phyloP scores from a whole-genome alignment of 2,329 filamentous ascomycete species.

The Fusarium gaditjirri region DNA sequence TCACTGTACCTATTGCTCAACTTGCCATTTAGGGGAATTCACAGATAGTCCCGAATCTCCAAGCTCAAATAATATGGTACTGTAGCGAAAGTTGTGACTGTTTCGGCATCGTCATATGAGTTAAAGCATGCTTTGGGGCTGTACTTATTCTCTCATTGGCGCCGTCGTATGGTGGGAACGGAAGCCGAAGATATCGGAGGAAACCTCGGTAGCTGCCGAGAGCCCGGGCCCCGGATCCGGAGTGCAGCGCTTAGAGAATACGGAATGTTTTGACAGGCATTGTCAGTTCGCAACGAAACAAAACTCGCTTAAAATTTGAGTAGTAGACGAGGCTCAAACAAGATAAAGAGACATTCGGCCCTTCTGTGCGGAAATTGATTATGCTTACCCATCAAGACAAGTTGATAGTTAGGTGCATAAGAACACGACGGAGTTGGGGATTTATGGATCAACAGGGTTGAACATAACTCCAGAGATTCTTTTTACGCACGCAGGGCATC shows the following conservation, averaged over 20 bases:
- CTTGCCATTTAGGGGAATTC: neutral
- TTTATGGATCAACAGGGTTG: neutral
- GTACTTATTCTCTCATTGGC: conserved; percentile 24
- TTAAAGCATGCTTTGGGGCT: conserved; percentile 4
- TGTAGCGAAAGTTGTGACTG: neutral
- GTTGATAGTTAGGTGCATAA: neutral
- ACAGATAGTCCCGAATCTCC: neutral
- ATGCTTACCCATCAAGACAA: neutral
- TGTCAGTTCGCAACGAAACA: neutral
- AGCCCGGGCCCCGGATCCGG: conserved; percentile 24
- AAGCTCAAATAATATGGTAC: neutral
- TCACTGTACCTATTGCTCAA: neutral
- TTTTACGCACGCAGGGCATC: neutral
- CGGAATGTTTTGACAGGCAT: neutral
- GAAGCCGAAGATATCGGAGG: conserved; percentile 20
- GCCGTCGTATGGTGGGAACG: conserved; percentile 1
- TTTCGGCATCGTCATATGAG: neutral
- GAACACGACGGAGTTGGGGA: neutral
- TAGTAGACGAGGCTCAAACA: neutral
- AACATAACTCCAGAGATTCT: neutral
- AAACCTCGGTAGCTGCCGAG: conserved; percentile 27
- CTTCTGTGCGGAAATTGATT: neutral
- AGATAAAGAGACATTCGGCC: neutral
- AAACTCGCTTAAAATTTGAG: neutral
- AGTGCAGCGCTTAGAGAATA: neutral